Percentiles rank a stretch among this genome's conserved stretches.
Conservation (phyloP, 1,139 yeast genomes). For the Yamadazyma epiphylla region DNA sequence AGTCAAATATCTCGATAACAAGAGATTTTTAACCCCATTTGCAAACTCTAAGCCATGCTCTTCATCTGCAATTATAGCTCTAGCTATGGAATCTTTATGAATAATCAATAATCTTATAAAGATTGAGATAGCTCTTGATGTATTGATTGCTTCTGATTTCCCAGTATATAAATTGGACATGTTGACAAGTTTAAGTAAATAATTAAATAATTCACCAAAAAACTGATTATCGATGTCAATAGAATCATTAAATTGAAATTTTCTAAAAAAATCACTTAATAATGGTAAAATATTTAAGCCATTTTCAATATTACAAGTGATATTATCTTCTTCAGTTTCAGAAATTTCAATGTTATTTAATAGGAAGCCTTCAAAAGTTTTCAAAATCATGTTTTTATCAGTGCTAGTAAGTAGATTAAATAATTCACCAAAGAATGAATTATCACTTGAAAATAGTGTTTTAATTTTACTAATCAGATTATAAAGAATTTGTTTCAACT, state of each 20-base stretch:
- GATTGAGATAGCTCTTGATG: constrained; percentile 21
- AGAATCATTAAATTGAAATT: constrained; percentile 19
- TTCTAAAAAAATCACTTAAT: constrained; percentile 36
- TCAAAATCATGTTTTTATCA: constrained; percentile 24
- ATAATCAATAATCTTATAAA: constrained; percentile 58
- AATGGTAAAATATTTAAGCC: constrained; percentile 22
- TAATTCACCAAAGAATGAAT: constrained; percentile 42
- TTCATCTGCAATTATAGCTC: constrained; percentile 27
- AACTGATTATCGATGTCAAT: constrained; percentile 14
- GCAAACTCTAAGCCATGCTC: constrained; percentile 26
- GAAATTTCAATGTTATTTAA: constrained; percentile 16
- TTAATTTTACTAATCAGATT: constrained; percentile 39
- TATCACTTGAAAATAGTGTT: constrained; percentile 33
- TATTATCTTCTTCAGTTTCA: constrained; percentile 3
- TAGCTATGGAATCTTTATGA: constrained; percentile 44
- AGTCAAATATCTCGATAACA: constrained; percentile 38
- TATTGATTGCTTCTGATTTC: neutral
- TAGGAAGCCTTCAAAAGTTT: constrained; percentile 25
- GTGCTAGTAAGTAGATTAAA: constrained; percentile 31
- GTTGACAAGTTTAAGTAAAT: constrained; percentile 3
- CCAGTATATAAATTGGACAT: constrained; percentile 1
- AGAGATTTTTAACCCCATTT: constrained; percentile 42
- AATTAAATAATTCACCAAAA: constrained; percentile 8
- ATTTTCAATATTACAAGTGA: constrained; percentile 8
- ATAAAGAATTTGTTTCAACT: constrained; percentile 27